Evolutionary conservation across 495 filamentous ascomycete genomes (phyloP).

Genomic region (Neurospora sp.): DNA sequence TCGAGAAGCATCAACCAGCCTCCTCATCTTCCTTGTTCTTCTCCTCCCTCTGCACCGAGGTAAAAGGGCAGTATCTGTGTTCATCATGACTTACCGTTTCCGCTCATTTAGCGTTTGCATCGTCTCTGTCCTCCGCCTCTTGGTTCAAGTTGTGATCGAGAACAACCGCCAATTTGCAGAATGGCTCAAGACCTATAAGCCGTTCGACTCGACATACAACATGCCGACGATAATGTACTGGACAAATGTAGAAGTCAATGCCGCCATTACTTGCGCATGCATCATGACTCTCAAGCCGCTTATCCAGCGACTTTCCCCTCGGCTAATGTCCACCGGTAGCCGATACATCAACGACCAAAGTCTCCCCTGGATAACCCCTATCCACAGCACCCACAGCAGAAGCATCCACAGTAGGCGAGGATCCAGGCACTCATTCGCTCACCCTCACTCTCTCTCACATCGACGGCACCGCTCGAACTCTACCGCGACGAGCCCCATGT

Average conservation of each 20-base stretch:
- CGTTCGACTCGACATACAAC: slow-evolving; percentile 15
- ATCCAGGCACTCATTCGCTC: slow-evolving; percentile 3
- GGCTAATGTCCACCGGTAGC: slow-evolving; percentile 6
- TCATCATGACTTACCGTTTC: neutral
- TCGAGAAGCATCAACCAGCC: neutral
- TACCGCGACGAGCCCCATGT: neutral
- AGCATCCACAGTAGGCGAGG: neutral
- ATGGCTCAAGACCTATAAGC: neutral
- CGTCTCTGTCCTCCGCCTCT: slow-evolving; percentile 16
- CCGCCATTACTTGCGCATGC: slow-evolving; percentile 19
- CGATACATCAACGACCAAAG: slow-evolving; percentile 7
- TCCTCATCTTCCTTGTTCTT: neutral
- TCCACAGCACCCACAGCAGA: neutral
- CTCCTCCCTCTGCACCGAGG: neutral
- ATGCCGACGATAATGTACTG: slow-evolving; percentile 18
- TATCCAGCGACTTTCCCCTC: slow-evolving; percentile 15
- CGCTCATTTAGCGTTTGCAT: slow-evolving; percentile 15
- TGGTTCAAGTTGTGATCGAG: slow-evolving; percentile 9
- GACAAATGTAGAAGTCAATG: slow-evolving; percentile 20
- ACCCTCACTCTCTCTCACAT: neutral
- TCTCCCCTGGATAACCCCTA: slow-evolving; percentile 18
- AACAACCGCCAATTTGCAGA: neutral
- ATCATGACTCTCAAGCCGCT: slow-evolving; percentile 24
- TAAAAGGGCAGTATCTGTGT: neutral
- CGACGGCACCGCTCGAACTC: neutral